Percentiles rank a stretch among this genome's conserved stretches.
These are phyloP conservation scores for Colletotrichum echinochloae DNA, from an alignment of 2,329 filamentous ascomycete genomes.

Conservation along the genomic window DNA sequence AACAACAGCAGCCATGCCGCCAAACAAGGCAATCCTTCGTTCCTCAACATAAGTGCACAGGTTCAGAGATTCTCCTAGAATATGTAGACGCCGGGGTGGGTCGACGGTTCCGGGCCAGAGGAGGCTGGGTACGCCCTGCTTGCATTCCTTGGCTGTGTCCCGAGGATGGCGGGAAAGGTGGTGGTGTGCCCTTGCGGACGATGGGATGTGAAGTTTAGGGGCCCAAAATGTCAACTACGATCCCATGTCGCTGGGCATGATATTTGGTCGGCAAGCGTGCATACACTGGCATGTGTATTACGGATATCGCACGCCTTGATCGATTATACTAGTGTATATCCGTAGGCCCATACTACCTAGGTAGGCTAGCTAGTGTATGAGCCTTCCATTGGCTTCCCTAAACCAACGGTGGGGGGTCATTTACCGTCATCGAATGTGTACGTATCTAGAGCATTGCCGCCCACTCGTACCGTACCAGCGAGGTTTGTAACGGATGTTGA, in stretches of 20 bases:
- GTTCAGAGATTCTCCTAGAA: constrained; percentile 33
- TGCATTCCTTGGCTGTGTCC: constrained; percentile 22
- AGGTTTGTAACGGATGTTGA: constrained; percentile 31
- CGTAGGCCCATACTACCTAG: too few species aligned
- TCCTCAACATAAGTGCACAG: constrained; percentile 5
- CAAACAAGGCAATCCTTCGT: constrained; percentile 22
- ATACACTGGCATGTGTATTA: not conserved
- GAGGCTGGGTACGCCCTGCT: constrained; percentile 31
- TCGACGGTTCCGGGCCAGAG: constrained; percentile 18
- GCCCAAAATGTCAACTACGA: constrained; percentile 23
- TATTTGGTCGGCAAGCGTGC: constrained; percentile 9
- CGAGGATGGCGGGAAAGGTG: constrained; percentile 4
- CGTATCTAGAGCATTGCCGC: not conserved
- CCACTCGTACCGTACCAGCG: not conserved
- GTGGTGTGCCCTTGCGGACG: constrained; percentile 8
- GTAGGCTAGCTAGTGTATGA: not conserved
- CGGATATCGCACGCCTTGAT: not conserved
- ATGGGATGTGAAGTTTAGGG: constrained; percentile 2
- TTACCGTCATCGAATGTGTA: constrained; percentile 2
- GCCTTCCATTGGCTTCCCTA: constrained; percentile 8
- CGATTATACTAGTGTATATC: not conserved
- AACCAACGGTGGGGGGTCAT: not conserved
- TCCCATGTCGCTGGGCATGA: constrained; percentile 33
- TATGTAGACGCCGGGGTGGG: constrained; percentile 14
- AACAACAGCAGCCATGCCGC: not conserved